These are phyloP conservation scores for Lyophyllum semitale DNA, from an alignment of 768 basidiomycete genomes.

Conservation along the genomic window DNA sequence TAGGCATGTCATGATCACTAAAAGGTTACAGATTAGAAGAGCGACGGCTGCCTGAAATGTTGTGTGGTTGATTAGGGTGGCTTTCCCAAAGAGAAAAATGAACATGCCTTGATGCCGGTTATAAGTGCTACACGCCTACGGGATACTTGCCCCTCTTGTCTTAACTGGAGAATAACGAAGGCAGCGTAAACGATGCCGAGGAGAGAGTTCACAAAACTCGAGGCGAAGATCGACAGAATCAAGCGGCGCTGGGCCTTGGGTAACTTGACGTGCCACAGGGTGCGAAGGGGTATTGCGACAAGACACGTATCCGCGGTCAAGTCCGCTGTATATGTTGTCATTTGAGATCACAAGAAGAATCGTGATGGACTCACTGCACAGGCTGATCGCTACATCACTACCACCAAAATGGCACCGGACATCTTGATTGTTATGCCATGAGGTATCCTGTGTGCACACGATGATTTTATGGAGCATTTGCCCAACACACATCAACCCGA, in stretches of 20 bases:
- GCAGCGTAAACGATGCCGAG: constrained; percentile 18
- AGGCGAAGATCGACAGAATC: constrained; percentile 20
- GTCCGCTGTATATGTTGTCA: no score
- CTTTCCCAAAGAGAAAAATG: no score
- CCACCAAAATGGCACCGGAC: constrained; percentile 13
- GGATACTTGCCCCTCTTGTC: constrained; percentile 3
- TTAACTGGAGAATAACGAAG: constrained; percentile 14
- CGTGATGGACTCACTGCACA: constrained; percentile 9
- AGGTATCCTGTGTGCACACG: constrained; percentile 1
- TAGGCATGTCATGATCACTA: constrained; percentile 18
- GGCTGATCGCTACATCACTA: constrained; percentile 5
- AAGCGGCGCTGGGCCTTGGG: constrained; percentile 19
- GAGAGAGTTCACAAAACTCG: constrained; percentile 22
- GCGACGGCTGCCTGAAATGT: constrained; percentile 17
- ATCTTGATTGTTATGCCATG: constrained; percentile 10
- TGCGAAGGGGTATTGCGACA: constrained; percentile 21
- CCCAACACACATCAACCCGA: constrained; percentile 9
- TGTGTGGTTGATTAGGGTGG: neutral
- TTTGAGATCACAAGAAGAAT: constrained; percentile 10
- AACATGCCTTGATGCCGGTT: constrained; percentile 22
- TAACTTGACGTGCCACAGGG: constrained; percentile 24
- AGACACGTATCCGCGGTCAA: constrained; percentile 24
- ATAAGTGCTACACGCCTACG: constrained; percentile 8
- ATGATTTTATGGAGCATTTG: constrained; percentile 11
- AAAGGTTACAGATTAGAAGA: constrained; percentile 23